Conservation (phyloP, 2,329 filamentous ascomycete genomes). For the Arthroderma sp. region DNA sequence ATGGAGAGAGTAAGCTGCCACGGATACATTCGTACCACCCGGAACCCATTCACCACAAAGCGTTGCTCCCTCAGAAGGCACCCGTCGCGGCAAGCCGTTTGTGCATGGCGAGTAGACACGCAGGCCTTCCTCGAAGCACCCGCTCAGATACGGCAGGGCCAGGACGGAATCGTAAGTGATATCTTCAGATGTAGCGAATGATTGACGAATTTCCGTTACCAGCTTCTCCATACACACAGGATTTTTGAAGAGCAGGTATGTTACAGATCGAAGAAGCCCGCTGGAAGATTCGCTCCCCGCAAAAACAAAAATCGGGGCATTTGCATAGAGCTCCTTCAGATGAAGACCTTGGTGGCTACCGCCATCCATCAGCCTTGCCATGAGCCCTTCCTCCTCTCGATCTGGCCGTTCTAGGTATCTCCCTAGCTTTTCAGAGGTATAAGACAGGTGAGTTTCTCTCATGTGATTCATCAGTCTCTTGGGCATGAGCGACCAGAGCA, state of each 20-base stretch:
- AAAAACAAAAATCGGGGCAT: constrained; percentile 11
- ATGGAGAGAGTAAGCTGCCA: constrained; percentile 20
- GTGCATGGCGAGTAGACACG: constrained; percentile 19
- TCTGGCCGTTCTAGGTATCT: not conserved
- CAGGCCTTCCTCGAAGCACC: constrained; percentile 16
- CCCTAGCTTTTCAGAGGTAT: constrained; percentile 3
- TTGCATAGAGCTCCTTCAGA: constrained; percentile 4
- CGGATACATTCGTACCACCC: constrained; percentile 10
- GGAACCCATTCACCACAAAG: constrained; percentile 17
- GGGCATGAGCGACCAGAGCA: constrained; percentile 1
- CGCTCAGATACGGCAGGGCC: constrained; percentile 16
- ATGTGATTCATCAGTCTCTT: not conserved
- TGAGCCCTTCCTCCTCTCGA: not conserved
- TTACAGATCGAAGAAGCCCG: constrained; percentile 11
- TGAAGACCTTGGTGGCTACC: constrained; percentile 1
- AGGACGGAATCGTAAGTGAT: constrained; percentile 12
- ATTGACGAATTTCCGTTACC: constrained; percentile 15
- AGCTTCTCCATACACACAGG: constrained; percentile 13
- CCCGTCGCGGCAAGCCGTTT: constrained; percentile 19
- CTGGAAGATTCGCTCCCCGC: constrained; percentile 17
- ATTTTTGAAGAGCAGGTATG: constrained; percentile 16
- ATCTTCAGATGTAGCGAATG: constrained; percentile 12
- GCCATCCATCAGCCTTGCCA: constrained; percentile 1
- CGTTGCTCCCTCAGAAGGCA: constrained; percentile 17
- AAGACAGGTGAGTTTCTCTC: constrained; percentile 1